A percentile compares a stretch with the other conserved stretches of the same genome.
Conservation (phyloP, 768 basidiomycete species). For the Lentinula guzmanii region DNA sequence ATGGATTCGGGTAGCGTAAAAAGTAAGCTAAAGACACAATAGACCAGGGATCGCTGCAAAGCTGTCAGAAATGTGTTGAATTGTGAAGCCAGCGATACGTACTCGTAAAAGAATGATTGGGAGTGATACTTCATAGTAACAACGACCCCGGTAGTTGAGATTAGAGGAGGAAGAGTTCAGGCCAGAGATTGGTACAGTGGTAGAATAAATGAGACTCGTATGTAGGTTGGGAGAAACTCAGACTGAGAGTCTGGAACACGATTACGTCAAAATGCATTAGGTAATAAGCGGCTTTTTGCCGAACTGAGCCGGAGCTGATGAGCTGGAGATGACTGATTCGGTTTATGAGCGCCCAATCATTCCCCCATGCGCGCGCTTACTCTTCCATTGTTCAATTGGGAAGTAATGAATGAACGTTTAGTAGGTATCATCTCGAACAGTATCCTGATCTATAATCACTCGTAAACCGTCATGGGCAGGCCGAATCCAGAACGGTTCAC, state of each 20-base stretch:
- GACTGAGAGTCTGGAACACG: not conserved
- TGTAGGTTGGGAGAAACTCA: not conserved
- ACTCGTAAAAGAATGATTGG: slow-evolving; percentile 53
- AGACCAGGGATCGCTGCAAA: slow-evolving; percentile 81
- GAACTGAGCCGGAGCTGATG: not conserved
- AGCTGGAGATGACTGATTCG: too few relatives aligned
- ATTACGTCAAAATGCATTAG: not conserved
- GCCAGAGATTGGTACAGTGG: not conserved
- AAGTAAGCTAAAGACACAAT: slow-evolving; percentile 93
- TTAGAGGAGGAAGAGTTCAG: not conserved
- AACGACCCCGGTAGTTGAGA: slow-evolving; percentile 5
- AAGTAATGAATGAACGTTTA: too few relatives aligned
- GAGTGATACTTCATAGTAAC: slow-evolving; percentile 49
- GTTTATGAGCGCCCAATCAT: too few relatives aligned
- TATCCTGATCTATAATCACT: slow-evolving; percentile 39
- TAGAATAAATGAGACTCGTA: not conserved
- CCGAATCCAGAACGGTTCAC: slow-evolving; percentile 50
- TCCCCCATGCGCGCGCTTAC: too few relatives aligned
- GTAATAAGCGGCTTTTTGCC: not conserved
- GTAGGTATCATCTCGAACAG: slow-evolving; percentile 50
- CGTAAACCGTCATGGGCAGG: slow-evolving; percentile 75
- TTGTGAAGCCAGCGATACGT: slow-evolving; percentile 12
- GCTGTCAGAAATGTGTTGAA: slow-evolving; percentile 8
- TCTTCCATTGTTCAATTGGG: too few relatives aligned
- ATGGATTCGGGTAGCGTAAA: slow-evolving; percentile 93